Evolutionary conservation across 345 rosid species (phyloP).

Genomic region (Hibiscus trionum): DNA sequence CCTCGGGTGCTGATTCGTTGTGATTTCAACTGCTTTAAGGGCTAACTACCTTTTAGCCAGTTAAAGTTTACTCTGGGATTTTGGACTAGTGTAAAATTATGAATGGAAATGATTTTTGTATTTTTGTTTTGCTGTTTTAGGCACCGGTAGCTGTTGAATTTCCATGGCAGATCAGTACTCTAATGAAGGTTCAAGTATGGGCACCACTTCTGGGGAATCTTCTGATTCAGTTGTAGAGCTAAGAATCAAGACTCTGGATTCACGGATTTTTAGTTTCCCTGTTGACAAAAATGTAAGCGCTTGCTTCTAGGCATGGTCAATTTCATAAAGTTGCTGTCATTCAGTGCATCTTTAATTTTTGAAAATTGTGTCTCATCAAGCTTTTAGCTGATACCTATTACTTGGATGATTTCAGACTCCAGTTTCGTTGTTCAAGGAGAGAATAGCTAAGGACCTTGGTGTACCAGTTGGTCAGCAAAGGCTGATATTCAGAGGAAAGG

Average conservation of each 20-base stretch:
- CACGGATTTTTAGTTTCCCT: slow-evolving; percentile 53
- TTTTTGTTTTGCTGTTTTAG: slow-evolving; percentile 6
- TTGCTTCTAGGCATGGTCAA: not conserved
- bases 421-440: slow-evolving; percentile 78
- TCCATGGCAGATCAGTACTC: slow-evolving; percentile 55
- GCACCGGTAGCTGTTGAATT: slow-evolving; percentile 12
- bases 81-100: not conserved
- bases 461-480: slow-evolving; percentile 86
- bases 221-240: slow-evolving; percentile 58
- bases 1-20: not conserved
- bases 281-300: slow-evolving; percentile 68
- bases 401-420: slow-evolving; percentile 45
- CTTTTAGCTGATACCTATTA: slow-evolving; percentile 3
- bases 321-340: not conserved
- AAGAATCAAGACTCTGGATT: slow-evolving; percentile 81
- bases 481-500: slow-evolving; percentile 85
- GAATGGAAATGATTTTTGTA: not conserved
- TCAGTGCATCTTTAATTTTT: not conserved
- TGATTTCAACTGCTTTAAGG: not conserved
- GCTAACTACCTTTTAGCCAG: not conserved
- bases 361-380: not conserved
- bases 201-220: slow-evolving; percentile 36
- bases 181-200: slow-evolving; percentile 44
- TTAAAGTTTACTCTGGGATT: not conserved
- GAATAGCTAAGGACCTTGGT: slow-evolving; percentile 58